These are phyloP conservation scores for Elongisporangium undulatum DNA, from an alignment of 352 stramenopile species.

Conservation along the genomic window DNA sequence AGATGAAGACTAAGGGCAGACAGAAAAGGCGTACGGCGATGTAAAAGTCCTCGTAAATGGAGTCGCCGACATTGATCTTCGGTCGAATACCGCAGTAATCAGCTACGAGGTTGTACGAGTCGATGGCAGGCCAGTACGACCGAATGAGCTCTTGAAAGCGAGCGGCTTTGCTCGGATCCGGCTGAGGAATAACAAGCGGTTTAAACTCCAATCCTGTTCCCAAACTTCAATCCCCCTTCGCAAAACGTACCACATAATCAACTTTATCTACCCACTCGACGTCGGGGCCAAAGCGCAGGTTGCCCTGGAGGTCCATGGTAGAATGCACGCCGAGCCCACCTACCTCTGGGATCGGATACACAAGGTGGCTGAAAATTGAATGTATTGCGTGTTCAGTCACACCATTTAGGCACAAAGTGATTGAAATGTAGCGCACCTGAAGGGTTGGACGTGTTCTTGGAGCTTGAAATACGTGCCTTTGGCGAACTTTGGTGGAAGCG, in stretches of 20 bases:
- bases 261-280: slow-evolving; percentile 93
- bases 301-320: slow-evolving; percentile 92
- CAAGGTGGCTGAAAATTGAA: slow-evolving; percentile 56
- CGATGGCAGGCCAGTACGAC: slow-evolving; percentile 92
- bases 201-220: not conserved
- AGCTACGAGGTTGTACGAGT: slow-evolving; percentile 66
- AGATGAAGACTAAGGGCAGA: not conserved
- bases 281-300: slow-evolving; percentile 95
- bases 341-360: slow-evolving; percentile 95
- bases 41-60: slow-evolving; percentile 87
- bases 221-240: too few relatives aligned
- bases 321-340: slow-evolving; percentile 96
- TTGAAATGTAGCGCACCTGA: slow-evolving; percentile 28
- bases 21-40: slow-evolving; percentile 53
- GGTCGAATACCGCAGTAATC: slow-evolving; percentile 97
- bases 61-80: slow-evolving; percentile 83
- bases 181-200: slow-evolving; percentile 12
- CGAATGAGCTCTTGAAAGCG: slow-evolving; percentile 69
- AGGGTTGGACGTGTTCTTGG: slow-evolving; percentile 35
- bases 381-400: not conserved
- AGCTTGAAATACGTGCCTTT: slow-evolving; percentile 97
- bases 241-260: slow-evolving; percentile 68
- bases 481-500: slow-evolving; percentile 74
- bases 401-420: not conserved
- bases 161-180: slow-evolving; percentile 50